These are phyloP conservation scores for Penicillium sp. DNA, from an alignment of 2,329 filamentous ascomycete species.

Conservation along the genomic window DNA sequence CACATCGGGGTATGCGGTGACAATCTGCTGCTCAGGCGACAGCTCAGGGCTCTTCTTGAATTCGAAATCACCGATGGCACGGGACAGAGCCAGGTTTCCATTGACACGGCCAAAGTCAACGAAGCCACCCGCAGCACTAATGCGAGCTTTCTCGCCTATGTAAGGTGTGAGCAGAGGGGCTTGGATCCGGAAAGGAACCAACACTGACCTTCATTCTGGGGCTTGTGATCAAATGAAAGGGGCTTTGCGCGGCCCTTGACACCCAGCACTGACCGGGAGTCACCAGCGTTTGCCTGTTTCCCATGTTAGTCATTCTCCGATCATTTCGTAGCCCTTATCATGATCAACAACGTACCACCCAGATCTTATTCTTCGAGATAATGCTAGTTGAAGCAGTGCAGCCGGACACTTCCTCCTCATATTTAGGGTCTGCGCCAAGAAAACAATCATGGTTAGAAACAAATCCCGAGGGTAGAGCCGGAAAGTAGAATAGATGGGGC, in stretches of 20 bases:
- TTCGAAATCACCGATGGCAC: constrained; percentile 97
- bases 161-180: background rate
- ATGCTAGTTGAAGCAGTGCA: constrained; percentile 93
- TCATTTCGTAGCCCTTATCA: background rate
- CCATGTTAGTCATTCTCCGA: constrained; percentile 16
- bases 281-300: constrained; percentile 86
- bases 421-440: constrained; percentile 75
- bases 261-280: constrained; percentile 90
- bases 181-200: background rate
- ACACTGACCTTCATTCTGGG: constrained; percentile 84
- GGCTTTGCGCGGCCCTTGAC: constrained; percentile 98
- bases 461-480: constrained; percentile 11
- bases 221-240: constrained; percentile 98
- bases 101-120: constrained; percentile 99
- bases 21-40: constrained; percentile 96
- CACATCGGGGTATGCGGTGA: constrained; percentile 94
- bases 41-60: constrained; percentile 99
- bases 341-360: constrained; percentile 68
- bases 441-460: background rate
- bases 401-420: constrained; percentile 96
- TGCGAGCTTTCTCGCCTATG: constrained; percentile 89
- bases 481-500: background rate
- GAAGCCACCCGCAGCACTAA: constrained; percentile 92
- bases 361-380: constrained; percentile 89
- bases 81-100: constrained; percentile 92